Base-by-base conservation (phyloP, 148 eudicot species). In the Tetragonia tetragonoides region DNA sequence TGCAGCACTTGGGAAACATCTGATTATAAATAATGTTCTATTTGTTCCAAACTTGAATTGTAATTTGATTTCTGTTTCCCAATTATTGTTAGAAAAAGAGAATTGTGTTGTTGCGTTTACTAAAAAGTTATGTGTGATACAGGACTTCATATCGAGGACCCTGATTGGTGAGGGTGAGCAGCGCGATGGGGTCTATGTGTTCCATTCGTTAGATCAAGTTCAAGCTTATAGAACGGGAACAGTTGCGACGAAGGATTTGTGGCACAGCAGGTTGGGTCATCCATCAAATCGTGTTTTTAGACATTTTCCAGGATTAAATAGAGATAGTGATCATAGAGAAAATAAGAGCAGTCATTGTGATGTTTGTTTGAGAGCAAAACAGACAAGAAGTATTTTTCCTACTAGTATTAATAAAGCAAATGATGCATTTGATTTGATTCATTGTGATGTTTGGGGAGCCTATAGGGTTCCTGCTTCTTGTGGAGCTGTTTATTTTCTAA, bases 391-490 rank as follows among this genome's bases (percentile, higher is more conserved):
- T 10, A 42, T 8, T 10, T 75, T 75, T 75, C 41, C 41, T 5
- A 10, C 28, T 42, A 75, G 78, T 75, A 70, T 63, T 0, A 38
- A 21, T 75, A 62, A 62, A 40, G 59, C 59, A 42, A 11, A 5
- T 2, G 41, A 6, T 24, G 14, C 9, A 9, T 65, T 77, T 68
- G 74, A 77, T 5, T 42, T 68, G 5, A 41, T 77, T 6, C 80
- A 77, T 24, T 77, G 74, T 59, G 80, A 69, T 24, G 24, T 77
- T 7, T 77, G 74, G 74, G 67, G 80, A 7, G 66, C 67, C 2
- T 68, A 68, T 69, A n/a, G 53, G 0, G 9, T 5, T 2, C 4
- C 17, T 7, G n/a, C 57, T 4, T 64, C 53, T 0, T 38, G 34
- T 46, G 81, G 75, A 2, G 41, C 75, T 1, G 20, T 16, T 1